Conservation (phyloP, 192 early-diverging fungal genomes). For the Podila minutissima region DNA sequence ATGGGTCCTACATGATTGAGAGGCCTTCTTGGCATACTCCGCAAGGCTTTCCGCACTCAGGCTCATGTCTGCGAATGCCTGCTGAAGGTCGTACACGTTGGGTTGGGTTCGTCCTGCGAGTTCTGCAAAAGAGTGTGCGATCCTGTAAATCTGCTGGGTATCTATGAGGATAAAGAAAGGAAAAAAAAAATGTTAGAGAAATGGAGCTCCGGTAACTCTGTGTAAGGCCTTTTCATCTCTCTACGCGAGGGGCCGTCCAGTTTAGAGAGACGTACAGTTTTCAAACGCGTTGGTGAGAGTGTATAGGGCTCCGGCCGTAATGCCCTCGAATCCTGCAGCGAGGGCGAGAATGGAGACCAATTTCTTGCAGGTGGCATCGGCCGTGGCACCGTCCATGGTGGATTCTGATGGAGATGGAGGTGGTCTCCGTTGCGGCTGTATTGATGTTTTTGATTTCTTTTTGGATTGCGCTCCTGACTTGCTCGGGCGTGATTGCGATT, state of each 20-base stretch:
- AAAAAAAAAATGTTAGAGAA: neutral
- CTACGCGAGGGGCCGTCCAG: neutral
- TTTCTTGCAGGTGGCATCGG: slow-evolving; percentile 46
- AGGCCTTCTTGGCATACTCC: slow-evolving; percentile 39
- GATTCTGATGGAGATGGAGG: slow-evolving; percentile 4
- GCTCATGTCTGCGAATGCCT: slow-evolving; percentile 54
- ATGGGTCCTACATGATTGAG: slow-evolving; percentile 31
- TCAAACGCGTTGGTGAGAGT: slow-evolving; percentile 49
- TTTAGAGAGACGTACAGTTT: slow-evolving; percentile 40
- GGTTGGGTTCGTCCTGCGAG: slow-evolving; percentile 60
- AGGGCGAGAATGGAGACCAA: slow-evolving; percentile 53
- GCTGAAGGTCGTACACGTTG: slow-evolving; percentile 60
- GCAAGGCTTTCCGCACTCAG: slow-evolving; percentile 48
- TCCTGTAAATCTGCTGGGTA: slow-evolving; percentile 56
- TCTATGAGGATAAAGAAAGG: slow-evolving; percentile 27
- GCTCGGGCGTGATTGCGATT: neutral
- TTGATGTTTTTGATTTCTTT: neutral
- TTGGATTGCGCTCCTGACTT: neutral
- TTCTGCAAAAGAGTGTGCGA: slow-evolving; percentile 61
- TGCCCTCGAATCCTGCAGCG: slow-evolving; percentile 56
- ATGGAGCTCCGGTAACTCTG: neutral
- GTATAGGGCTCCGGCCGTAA: slow-evolving; percentile 47
- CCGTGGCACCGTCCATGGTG: slow-evolving; percentile 25
- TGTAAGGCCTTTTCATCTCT: neutral
- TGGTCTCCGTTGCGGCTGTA: neutral